These are phyloP conservation scores for Neofusicoccum cordaticola DNA, from an alignment of 2,329 filamentous ascomycete species.

Conservation along the genomic window DNA sequence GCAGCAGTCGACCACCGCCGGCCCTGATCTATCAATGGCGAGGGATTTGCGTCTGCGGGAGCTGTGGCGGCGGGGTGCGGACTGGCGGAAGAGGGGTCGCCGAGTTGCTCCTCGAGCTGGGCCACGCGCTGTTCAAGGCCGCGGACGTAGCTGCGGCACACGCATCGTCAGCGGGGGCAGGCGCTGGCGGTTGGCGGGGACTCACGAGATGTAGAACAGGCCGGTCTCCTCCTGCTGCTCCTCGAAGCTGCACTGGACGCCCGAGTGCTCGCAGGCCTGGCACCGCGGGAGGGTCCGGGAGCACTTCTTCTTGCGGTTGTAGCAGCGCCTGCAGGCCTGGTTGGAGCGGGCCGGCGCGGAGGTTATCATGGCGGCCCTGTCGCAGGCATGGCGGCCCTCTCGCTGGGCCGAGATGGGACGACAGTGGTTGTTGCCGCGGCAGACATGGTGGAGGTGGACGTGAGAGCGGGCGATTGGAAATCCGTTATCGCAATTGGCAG, in stretches of 20 bases:
- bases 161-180: not conserved
- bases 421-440: not conserved
- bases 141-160: not conserved
- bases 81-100: not conserved
- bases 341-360: conserved; percentile 6
- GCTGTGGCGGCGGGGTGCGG: not conserved
- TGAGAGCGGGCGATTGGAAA: not conserved
- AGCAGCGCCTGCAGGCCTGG: conserved; percentile 5
- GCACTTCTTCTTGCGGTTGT: conserved; percentile 13
- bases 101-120: conserved; percentile 2
- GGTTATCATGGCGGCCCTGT: conserved; percentile 6
- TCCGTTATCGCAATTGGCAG: conserved; percentile 13
- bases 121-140: conserved; percentile 2
- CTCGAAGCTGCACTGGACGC: conserved; percentile 11
- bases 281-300: conserved; percentile 9
- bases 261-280: conserved; percentile 1
- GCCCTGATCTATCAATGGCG: not conserved
- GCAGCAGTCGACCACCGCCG: not conserved
- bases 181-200: not conserved
- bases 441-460: not conserved
- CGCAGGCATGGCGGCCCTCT: not conserved
- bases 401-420: not conserved
- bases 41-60: not conserved
- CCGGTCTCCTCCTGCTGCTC: conserved; percentile 2
- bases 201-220: conserved; percentile 6